A percentile compares a stretch with the other conserved stretches of the same genome.
phyloP scores from a whole-genome alignment of 1,139 yeast species.

The Pichia sp. region DNA sequence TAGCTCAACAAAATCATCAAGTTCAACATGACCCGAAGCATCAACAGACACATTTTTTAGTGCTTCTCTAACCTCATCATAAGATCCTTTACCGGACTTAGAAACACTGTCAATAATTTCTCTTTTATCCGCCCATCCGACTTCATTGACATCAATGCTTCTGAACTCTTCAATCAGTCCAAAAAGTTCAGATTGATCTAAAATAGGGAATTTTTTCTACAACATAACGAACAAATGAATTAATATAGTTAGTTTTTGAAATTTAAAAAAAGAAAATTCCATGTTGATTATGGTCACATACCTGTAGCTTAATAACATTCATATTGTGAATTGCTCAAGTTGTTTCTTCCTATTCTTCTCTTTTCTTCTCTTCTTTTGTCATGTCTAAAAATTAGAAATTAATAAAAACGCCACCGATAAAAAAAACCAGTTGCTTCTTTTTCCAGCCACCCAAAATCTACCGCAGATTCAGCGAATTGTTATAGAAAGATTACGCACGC shows the following conservation, averaged over 20 bases:
- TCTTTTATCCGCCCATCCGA: slow-evolving; percentile 94
- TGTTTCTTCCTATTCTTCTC: no score
- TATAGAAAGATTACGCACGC: no score
- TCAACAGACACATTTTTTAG: slow-evolving; percentile 86
- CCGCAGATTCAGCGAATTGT: no score
- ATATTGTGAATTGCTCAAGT: background rate
- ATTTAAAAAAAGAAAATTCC: no score
- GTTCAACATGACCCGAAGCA: slow-evolving; percentile 93
- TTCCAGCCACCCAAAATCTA: no score
- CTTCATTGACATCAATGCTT: slow-evolving; percentile 77
- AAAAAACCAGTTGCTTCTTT: no score
- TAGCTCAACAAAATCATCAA: slow-evolving; percentile 91
- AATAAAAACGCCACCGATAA: no score
- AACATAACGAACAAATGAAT: background rate
- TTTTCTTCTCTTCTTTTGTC: no score
- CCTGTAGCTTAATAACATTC: slow-evolving; percentile 12
- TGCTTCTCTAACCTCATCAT: slow-evolving; percentile 92
- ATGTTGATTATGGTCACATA: slow-evolving; percentile 1
- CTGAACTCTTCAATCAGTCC: slow-evolving; percentile 77
- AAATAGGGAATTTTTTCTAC: slow-evolving; percentile 74
- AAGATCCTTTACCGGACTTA: slow-evolving; percentile 68
- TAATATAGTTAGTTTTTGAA: slow-evolving; percentile 2
- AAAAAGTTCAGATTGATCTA: slow-evolving; percentile 82
- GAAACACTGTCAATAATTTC: slow-evolving; percentile 81
- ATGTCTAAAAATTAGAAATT: no score